phyloP scores from a whole-genome alignment of 805 yeast genomes.

The Limtongia smithiae region DNA sequence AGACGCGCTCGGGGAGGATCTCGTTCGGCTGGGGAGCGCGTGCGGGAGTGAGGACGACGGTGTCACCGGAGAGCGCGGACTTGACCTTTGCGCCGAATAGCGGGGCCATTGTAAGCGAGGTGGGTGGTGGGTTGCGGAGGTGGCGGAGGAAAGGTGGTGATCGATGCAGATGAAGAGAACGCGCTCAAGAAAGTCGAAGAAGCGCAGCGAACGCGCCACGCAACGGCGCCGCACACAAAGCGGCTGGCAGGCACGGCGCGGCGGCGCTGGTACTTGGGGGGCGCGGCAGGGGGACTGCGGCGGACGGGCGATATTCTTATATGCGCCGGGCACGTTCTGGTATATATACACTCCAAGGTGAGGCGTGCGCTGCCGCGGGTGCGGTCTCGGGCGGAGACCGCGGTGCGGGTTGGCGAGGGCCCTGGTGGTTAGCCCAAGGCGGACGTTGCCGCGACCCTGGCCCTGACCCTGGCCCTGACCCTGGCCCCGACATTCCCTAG shows the following conservation, averaged over 20 bases:
- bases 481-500: too few species aligned
- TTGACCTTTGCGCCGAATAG: conserved; percentile 57
- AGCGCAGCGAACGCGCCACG: background rate
- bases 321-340: too few species aligned
- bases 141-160: background rate
- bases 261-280: background rate
- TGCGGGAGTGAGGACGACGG: conserved; percentile 55
- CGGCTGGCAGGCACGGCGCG: background rate
- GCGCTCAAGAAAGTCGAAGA: background rate
- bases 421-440: conserved; percentile 3
- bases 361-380: background rate
- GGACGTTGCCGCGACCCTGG: too few species aligned
- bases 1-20: conserved; percentile 51
- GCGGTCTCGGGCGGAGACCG: conserved; percentile 9
- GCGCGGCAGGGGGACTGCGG: too few species aligned
- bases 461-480: too few species aligned
- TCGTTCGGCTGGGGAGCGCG: conserved; percentile 32
- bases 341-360: background rate
- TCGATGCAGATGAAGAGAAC: background rate
- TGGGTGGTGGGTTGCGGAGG: too few species aligned
- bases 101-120: conserved; percentile 9
- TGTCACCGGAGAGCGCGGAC: conserved; percentile 67
- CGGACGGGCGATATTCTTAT: too few species aligned
- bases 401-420: conserved; percentile 8
- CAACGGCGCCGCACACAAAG: background rate